Percentiles rank a stretch among this genome's conserved stretches.
Conservation (phyloP, 192 early-diverging fungal species). For the Coemansia sp. region DNA sequence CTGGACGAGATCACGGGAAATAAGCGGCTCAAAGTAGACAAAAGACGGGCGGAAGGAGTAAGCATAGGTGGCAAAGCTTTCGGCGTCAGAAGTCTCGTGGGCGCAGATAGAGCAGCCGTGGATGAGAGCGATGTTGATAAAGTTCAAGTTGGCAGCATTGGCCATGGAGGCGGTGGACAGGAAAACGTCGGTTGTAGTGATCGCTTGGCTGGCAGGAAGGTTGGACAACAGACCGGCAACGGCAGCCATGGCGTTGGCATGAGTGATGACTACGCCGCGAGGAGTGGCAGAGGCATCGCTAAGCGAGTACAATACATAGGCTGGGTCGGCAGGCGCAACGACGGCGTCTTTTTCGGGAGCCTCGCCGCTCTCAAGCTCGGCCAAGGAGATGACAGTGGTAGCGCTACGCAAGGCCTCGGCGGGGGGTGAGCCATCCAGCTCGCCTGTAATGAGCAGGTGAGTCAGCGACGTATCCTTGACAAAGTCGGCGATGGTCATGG, state of each 20-base stretch:
- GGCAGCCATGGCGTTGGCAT: conserved; percentile 48
- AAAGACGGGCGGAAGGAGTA: conserved; percentile 44
- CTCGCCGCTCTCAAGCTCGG: conserved; percentile 32
- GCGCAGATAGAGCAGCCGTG: conserved; percentile 39
- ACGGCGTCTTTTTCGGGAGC: conserved; percentile 24
- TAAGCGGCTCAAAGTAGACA: conserved; percentile 30
- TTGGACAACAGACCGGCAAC: conserved; percentile 27
- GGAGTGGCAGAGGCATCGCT: background rate
- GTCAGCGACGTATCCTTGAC: conserved; percentile 15
- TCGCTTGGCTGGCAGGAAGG: conserved; percentile 31
- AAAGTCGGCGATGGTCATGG: conserved; percentile 13
- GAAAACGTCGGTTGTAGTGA: conserved; percentile 35
- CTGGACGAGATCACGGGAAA: conserved; percentile 45
- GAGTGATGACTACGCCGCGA: conserved; percentile 41
- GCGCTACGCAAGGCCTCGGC: conserved; percentile 18
- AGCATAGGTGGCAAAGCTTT: conserved; percentile 38
- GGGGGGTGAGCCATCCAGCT: conserved; percentile 26
- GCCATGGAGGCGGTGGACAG: conserved; percentile 43
- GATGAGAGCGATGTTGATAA: conserved; percentile 39
- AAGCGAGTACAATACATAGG: conserved; percentile 38
- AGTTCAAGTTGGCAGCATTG: conserved; percentile 31
- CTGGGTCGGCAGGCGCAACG: conserved; percentile 29
- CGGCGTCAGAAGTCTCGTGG: conserved; percentile 44
- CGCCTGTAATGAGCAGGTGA: conserved; percentile 23
- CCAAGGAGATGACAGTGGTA: conserved; percentile 14